Evolutionary conservation across 257 asterid species (phyloP), one percentile per base, ranked within the genome.

Genomic region (Paraleonurus japonicus): DNA sequence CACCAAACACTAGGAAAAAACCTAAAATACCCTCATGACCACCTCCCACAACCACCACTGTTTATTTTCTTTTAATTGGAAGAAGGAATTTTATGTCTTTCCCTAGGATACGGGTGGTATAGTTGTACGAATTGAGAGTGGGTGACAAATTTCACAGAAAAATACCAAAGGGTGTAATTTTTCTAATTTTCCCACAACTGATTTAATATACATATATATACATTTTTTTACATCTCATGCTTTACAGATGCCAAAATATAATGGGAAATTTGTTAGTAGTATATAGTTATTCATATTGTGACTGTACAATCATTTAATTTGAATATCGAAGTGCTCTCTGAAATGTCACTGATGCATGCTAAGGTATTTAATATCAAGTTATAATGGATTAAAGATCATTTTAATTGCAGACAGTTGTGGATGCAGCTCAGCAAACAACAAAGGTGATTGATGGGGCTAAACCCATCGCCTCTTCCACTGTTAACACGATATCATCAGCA

Each of bases 341-440:
- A 47, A 55, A 53, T 75, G 27, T 28, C 61, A 43, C 61, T 16
- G 35, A 20, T 55, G 41, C 71, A 22, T 27, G 57, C 8, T 45
- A 30, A 41, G 41, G 37, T 37, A 37, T 7, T 28, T 47, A 23
- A 28, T 60, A 13, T 75, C 50, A 41, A 61, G 27, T 26, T 50
- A 48, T 12, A 57, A 45, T 61, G 67, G 16, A n/a, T 6, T n/a
- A 16, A 50, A 50, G 57, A 71, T 51, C 26, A 19, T 64, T 70
- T 68, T 61, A 35, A 65, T 57, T 84, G 81, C 89, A 94, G 99
- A 85, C 96, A 23, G 85, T 91, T 68, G 88, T 85, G 69, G 96
- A 85, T 80, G 96, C 88, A 30, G 96, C 96, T 57, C 95, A 94
- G 72, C 97, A 84, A 75, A 91, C 97, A 33, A 83, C 91, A 47